Evolutionary conservation across 495 filamentous ascomycete genomes (phyloP).

Genomic region (Penicillium atrosanguineum): DNA sequence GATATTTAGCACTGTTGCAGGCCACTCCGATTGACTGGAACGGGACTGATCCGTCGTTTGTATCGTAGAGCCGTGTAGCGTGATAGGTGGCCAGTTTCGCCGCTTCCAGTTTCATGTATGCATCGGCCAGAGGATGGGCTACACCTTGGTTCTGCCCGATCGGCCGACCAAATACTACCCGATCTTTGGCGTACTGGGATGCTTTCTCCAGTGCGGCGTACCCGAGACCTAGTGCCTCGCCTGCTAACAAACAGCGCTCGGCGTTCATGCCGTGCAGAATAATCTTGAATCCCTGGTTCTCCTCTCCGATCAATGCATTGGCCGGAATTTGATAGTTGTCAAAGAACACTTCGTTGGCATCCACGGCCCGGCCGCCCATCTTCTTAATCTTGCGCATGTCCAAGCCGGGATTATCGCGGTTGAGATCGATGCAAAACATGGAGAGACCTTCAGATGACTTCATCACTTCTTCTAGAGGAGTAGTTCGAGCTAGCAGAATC

Average conservation of each 20-base stretch:
- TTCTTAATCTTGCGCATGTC: slow-evolving; percentile 72
- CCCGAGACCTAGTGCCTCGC: slow-evolving; percentile 74
- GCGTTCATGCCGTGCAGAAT: slow-evolving; percentile 84
- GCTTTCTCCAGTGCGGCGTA: slow-evolving; percentile 68
- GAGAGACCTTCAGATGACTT: slow-evolving; percentile 70
- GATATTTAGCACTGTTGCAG: slow-evolving; percentile 73
- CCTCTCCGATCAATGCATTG: slow-evolving; percentile 62
- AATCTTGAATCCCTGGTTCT: slow-evolving; percentile 73
- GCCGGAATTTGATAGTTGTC: slow-evolving; percentile 64
- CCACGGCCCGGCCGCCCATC: slow-evolving; percentile 76
- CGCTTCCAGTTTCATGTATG: slow-evolving; percentile 77
- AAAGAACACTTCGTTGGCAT: slow-evolving; percentile 83
- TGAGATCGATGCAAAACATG: slow-evolving; percentile 73
- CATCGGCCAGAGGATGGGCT: slow-evolving; percentile 69
- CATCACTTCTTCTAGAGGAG: slow-evolving; percentile 59
- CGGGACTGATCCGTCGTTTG: slow-evolving; percentile 52
- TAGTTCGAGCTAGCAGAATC: slow-evolving; percentile 75
- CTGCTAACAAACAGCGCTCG: slow-evolving; percentile 72
- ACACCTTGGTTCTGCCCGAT: slow-evolving; percentile 77
- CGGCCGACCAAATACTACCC: slow-evolving; percentile 65
- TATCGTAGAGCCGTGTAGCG: slow-evolving; percentile 70
- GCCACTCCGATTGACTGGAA: slow-evolving; percentile 67
- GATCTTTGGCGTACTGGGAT: slow-evolving; percentile 63
- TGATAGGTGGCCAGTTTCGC: slow-evolving; percentile 78
- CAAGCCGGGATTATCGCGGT: slow-evolving; percentile 53